Conservation (phyloP, 169 alveolate genomes). For the Eimeria mitis region DNA sequence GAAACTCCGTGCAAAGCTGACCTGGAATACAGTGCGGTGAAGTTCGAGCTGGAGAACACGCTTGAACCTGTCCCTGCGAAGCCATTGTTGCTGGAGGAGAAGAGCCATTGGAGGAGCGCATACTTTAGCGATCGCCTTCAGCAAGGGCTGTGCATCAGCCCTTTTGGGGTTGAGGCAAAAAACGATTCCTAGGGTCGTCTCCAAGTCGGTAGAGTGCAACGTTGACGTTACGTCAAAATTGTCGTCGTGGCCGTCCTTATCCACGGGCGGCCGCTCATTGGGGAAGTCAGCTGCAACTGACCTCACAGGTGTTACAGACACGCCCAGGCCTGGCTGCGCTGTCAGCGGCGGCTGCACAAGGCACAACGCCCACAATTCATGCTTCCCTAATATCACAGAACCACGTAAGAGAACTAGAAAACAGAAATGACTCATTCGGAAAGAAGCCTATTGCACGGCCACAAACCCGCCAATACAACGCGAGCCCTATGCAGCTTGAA, state of each 20-base stretch:
- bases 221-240: neutral
- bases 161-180: slow-evolving; percentile 51
- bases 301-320: slow-evolving; percentile 12
- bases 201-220: slow-evolving; percentile 6
- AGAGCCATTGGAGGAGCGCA: slow-evolving; percentile 67
- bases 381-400: neutral
- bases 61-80: slow-evolving; percentile 73
- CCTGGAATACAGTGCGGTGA: slow-evolving; percentile 79
- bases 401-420: neutral
- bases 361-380: neutral
- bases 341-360: slow-evolving; percentile 10
- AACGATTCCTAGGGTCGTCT: slow-evolving; percentile 20
- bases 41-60: slow-evolving; percentile 77
- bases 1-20: neutral
- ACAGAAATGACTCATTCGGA: neutral
- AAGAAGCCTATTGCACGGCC: neutral
- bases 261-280: slow-evolving; percentile 18
- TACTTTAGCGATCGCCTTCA: slow-evolving; percentile 15
- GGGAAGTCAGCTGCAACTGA: neutral
- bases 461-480: neutral
- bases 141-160: slow-evolving; percentile 35
- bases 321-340: slow-evolving; percentile 26
- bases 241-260: neutral
- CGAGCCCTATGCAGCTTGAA: neutral
- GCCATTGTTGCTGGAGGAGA: slow-evolving; percentile 75